Percentiles rank a stretch among this genome's conserved stretches.
Evolutionary conservation across 176 grass and related monocot species (phyloP).

Genomic region (Lolium perenne): DNA sequence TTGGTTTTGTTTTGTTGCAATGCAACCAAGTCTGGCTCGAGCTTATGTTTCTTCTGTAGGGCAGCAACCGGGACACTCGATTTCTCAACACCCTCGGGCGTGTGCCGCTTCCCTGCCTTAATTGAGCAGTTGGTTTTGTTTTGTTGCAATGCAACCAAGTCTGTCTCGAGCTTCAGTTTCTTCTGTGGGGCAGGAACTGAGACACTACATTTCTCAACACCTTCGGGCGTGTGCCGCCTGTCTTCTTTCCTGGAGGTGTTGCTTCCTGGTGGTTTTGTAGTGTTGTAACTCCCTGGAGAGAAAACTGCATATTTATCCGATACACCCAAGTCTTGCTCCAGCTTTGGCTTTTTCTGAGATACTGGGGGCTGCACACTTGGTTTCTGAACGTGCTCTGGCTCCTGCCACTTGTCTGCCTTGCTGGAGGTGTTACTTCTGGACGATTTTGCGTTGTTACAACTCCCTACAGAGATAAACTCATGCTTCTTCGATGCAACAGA

Average conservation of each 20-base stretch:
- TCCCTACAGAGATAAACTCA: background rate
- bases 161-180: background rate
- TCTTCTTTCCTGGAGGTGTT: background rate
- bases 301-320: slow-evolving; percentile 1
- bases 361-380: background rate
- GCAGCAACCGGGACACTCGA: background rate
- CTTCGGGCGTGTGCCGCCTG: background rate
- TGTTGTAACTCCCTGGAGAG: slow-evolving; percentile 4
- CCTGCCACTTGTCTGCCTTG: slow-evolving; percentile 13
- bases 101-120: background rate
- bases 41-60: background rate
- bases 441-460: slow-evolving; percentile 8
- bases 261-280: background rate
- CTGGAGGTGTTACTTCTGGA: background rate
- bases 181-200: background rate
- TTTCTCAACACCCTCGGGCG: slow-evolving; percentile 16
- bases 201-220: slow-evolving; percentile 23
- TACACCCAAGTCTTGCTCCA: background rate
- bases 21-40: background rate
- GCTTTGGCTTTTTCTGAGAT: background rate
- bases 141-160: background rate
- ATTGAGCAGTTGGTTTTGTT: background rate
- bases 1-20: background rate
- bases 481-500: background rate
- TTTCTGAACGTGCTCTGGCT: slow-evolving; percentile 8